phyloP scores from a whole-genome alignment of 2,329 filamentous ascomycete species.

The Raffaelea ambrosiae region DNA sequence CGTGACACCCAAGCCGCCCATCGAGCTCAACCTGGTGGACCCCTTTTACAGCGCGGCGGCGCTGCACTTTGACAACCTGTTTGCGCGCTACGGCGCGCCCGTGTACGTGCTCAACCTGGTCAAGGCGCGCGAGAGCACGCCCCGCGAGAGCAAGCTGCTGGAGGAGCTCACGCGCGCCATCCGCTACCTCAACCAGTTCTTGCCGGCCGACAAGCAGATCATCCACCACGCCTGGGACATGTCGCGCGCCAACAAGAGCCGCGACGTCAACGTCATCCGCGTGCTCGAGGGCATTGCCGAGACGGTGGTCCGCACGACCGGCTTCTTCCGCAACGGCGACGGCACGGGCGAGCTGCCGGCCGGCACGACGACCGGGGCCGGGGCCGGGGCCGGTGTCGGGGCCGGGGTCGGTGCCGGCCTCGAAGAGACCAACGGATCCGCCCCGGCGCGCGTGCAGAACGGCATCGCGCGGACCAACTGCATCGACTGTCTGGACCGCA shows the following conservation, averaged over 20 bases:
- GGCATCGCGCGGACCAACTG: constrained; percentile 93
- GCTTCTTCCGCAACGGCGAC: constrained; percentile 92
- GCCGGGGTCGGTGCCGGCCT: background rate
- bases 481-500: constrained; percentile 94
- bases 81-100: constrained; percentile 85
- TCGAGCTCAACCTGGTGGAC: constrained; percentile 90
- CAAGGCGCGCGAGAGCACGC: constrained; percentile 78
- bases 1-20: constrained; percentile 92
- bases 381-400: background rate
- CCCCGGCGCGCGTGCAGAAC: constrained; percentile 66
- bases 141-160: constrained; percentile 84
- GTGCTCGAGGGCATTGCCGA: constrained; percentile 86
- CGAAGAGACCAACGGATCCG: background rate
- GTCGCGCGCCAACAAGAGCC: constrained; percentile 87
- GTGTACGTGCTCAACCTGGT: constrained; percentile 89
- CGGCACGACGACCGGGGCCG: background rate
- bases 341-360: constrained; percentile 35
- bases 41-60: constrained; percentile 92
- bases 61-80: constrained; percentile 89
- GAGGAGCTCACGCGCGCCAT: constrained; percentile 82
- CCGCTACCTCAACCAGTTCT: constrained; percentile 86
- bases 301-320: constrained; percentile 74
- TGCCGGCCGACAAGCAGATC: constrained; percentile 77
- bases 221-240: constrained; percentile 97
- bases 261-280: constrained; percentile 88